A percentile compares a stretch with the other conserved stretches of the same genome.
phyloP scores from a whole-genome alignment of 352 stramenopile species.

The Phytophthora sp. region DNA sequence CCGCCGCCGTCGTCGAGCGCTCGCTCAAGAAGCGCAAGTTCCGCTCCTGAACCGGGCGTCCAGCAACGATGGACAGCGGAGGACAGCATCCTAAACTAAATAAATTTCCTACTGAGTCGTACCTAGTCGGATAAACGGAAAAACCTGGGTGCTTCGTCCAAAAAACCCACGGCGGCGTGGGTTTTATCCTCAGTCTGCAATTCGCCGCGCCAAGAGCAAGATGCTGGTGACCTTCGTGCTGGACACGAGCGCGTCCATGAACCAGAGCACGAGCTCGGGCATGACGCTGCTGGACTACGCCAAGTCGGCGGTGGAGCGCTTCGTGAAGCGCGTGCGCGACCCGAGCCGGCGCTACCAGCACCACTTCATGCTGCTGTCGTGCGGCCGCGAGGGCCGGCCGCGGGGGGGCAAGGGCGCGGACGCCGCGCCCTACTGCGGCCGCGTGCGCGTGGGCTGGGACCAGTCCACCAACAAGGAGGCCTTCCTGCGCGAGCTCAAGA shows the following conservation, averaged over 20 bases:
- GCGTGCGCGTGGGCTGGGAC: slow-evolving; percentile 87
- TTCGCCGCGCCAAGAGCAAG: not conserved
- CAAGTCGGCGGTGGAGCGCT: slow-evolving; percentile 89
- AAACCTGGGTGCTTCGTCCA: too few species aligned
- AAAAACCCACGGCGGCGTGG: too few species aligned
- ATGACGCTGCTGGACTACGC: slow-evolving; percentile 91
- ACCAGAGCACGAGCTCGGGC: slow-evolving; percentile 86
- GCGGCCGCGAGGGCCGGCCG: slow-evolving; percentile 42
- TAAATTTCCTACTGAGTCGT: slow-evolving; percentile 10
- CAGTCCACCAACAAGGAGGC: slow-evolving; percentile 87
- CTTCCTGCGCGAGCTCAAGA: slow-evolving; percentile 86
- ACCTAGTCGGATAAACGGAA: too few species aligned
- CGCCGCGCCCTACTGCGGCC: slow-evolving; percentile 51
- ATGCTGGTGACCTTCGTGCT: slow-evolving; percentile 93
- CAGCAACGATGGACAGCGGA: not conserved
- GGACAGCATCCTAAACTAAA: slow-evolving; percentile 7
- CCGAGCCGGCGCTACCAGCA: slow-evolving; percentile 85
- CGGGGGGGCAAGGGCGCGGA: slow-evolving; percentile 8
- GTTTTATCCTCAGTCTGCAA: not conserved
- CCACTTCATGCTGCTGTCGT: slow-evolving; percentile 91
- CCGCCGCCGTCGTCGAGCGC: slow-evolving; percentile 60
- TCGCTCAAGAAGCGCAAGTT: slow-evolving; percentile 72
- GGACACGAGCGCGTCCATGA: slow-evolving; percentile 91
- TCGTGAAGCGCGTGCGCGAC: slow-evolving; percentile 87
- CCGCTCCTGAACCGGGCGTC: not conserved